Percentiles rank a stretch among this genome's conserved stretches.
Evolutionary conservation across 257 asterid species (phyloP).

Genomic region (Fraxinus excelsior): DNA sequence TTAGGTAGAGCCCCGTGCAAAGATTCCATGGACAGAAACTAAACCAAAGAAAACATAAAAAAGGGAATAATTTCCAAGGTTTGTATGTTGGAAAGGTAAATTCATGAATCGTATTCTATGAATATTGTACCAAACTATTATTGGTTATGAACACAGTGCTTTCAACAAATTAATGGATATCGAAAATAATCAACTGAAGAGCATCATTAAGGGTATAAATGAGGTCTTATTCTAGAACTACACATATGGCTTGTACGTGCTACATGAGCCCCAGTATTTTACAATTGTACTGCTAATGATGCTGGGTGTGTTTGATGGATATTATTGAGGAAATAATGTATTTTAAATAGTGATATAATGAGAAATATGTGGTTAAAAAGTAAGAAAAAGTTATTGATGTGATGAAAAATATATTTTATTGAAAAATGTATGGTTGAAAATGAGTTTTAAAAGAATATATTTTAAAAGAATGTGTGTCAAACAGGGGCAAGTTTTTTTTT

Average conservation of each 20-base stretch:
- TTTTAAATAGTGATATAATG: too few species aligned
- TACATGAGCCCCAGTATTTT: neutral
- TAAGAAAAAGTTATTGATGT: too few species aligned
- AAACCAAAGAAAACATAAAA: slow-evolving; percentile 12
- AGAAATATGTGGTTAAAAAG: too few species aligned
- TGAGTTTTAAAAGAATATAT: too few species aligned
- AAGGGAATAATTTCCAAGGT: neutral
- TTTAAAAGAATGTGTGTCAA: too few species aligned
- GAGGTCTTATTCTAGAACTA: neutral
- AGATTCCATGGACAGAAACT: slow-evolving; percentile 63
- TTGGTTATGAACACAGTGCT: neutral
- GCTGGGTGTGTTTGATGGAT: too few species aligned
- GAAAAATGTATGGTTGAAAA: too few species aligned
- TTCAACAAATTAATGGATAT: neutral
- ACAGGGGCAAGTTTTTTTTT: too few species aligned
- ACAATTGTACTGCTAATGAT: neutral
- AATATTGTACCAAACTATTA: neutral
- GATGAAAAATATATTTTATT: too few species aligned
- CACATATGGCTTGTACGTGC: neutral
- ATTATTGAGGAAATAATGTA: too few species aligned
- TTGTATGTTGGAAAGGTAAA: neutral
- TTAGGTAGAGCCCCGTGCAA: slow-evolving; percentile 52
- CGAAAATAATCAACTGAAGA: neutral
- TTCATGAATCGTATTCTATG: neutral
- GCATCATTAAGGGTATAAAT: neutral